These are phyloP conservation scores for Leonotis leonurus DNA, from an alignment of 257 asterid genomes.

Conservation along the genomic window DNA sequence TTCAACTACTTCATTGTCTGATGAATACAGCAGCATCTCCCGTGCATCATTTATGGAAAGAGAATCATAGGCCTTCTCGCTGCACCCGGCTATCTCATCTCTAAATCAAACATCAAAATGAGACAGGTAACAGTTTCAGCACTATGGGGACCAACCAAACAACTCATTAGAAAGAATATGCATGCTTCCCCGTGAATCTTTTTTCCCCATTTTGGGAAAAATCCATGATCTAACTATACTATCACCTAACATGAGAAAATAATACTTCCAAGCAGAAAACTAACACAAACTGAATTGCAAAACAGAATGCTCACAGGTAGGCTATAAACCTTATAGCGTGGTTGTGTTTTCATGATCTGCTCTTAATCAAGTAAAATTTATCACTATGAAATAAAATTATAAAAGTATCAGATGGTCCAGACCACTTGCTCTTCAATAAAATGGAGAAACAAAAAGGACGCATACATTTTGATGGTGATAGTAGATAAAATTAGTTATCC, in stretches of 20 bases:
- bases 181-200: background rate
- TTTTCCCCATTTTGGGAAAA: background rate
- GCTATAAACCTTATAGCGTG: no score
- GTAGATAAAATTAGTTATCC: no score
- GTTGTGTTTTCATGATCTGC: background rate
- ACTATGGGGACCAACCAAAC: background rate
- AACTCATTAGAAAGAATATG: background rate
- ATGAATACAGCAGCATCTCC: conserved; percentile 64
- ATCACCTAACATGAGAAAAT: background rate
- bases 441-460: no score
- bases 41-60: conserved; percentile 60
- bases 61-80: conserved; percentile 84
- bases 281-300: background rate
- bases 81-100: conserved; percentile 97
- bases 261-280: background rate
- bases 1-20: conserved; percentile 58
- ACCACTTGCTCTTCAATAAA: no score
- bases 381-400: background rate
- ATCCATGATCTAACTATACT: background rate
- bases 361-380: background rate
- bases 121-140: background rate
- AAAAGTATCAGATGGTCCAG: background rate
- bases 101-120: conserved; percentile 25
- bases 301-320: no score
- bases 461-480: no score